Base-by-base conservation (phyloP, 1,139 yeast genomes). In the Saccharomyces hybrid region DNA sequence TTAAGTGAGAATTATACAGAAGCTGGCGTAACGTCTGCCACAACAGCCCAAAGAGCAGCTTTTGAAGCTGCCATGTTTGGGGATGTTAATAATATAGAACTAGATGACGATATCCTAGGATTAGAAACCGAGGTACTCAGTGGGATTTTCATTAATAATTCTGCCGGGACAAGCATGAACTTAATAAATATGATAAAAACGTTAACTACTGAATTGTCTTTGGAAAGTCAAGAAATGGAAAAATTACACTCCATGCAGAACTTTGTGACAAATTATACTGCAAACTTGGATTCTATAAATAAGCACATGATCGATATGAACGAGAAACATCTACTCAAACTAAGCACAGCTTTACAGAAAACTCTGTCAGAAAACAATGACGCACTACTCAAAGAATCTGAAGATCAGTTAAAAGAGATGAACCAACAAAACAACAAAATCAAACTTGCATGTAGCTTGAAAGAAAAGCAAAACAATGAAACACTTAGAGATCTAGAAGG, bases 31-130 rank as follows among this genome's bases (percentile, higher is more conserved):
- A 48, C 51, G 48, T 28, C 58, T 19, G 63, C 64, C 11, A 60
- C 64, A 34, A 65, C 66, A 1, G 69, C 66, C 4, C 73, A 59
- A 55, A 60, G 61, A 57, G 72, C 70, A 4, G 73, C 84, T 1
- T 79, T 87, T 62, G 95, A 86, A 65, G 83, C 82, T 24, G 86
- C 95, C 1, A 77, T 89, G 64, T 89, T 88, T 71, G 91, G 96
- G 47, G 95, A 87, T 64, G 80, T 86, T 29, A 79, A 79, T 61
- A 79, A 85, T 7, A 71, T 80, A 11, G 73, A 72, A 47, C 65
- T 85, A 44, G 91, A 86, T 61, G 87, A 83, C 56, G 73, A 77
- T 50, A 73, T 85, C 8, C 68, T 83, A 54, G 85, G 86, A 2
- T 74, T 81, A 34, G 78, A 80, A 54, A 77, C 81, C 24, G 78